Evolutionary conservation across 495 filamentous ascomycete genomes (phyloP), one percentile per base, ranked within the genome.

Genomic region (Annulohypoxylon maeteangense): DNA sequence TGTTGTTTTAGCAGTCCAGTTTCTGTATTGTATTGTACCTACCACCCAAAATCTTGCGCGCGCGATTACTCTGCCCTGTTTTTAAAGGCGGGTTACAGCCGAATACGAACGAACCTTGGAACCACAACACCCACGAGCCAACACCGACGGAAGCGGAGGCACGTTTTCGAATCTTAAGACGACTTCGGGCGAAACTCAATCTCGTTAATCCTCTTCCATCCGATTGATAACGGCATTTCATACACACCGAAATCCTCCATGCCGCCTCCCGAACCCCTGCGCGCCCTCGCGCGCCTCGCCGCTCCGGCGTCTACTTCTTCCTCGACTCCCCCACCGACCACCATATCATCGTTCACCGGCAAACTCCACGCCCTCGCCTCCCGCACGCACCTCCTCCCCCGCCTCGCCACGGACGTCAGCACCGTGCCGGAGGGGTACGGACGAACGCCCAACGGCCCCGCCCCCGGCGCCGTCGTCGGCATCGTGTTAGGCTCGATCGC

Each of bases 401-500:
- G 75, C 32, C 54, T 68, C 20, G 68, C 67, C 8, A 72, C 65
- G 40, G 74, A 70, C 50, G 75, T 75, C n/a, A 58, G 70, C 29
- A 81, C 81, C 6, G 80, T 97, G 71, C 91, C 92, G 4, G 82
- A 89, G 42, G 86, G 86, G 64, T 97, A 97, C 85, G 86, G 86
- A 27, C 80, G 83, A 53, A 81, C 88, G 18, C 76, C 87, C 74
- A 73, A 76, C 54, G 86, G 90, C 10, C 92, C 90, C 0, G 22
- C 82, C 4, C 85, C 94, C 0, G 94, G 93, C 36, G 86, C 88
- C 18, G 87, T 97, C n/a, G 93, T 85, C 12, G 94, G 93, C 67
- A 95, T 96, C 58, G 88, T 93, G 23, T 87, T 97, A 32, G 94
- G 94, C 70, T 86, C 87, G 51, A 89, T 97, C n/a, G 87, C 82